Evolutionary conservation across 331 rosid species (phyloP), one percentile per base, ranked within the genome.

Genomic region (Erythrophleum ivorense): DNA sequence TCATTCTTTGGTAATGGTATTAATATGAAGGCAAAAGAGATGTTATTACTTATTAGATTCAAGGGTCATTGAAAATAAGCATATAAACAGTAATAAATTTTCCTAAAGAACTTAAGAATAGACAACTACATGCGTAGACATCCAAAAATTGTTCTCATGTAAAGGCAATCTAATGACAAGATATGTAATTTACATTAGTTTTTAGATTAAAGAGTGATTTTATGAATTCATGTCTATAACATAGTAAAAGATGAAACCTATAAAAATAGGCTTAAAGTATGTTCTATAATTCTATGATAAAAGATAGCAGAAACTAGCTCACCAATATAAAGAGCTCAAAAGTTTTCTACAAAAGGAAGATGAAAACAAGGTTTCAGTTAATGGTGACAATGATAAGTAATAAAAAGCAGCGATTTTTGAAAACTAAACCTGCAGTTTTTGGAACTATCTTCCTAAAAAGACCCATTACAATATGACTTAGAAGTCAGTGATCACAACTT

Each of bases 251-350:
- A 80, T 34, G 82, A 84, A 78, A 31, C 45, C 18, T 29, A 31
- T 45, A 65, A 24, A 78, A 76, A 31, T 0, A 9, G 34, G 12
- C 64, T 58, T 58, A 60, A 60, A 29, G 70, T 36, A 71, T 33
- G 5, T 73, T 59, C 58, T 10, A 36, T 59, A n/a, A 73, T 15
- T 76, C 73, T 53, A 24, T 12, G 46, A 73, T 73, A 72, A 48
- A 45, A 69, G 67, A 55, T 59, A 50, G 59, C 54, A 77, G 80
- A 77, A 83, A 82, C 65, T 75, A 71, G 70, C 76, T 84, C 85
- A 95, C 98, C 99, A 59, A 98, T 91, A 91, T 98, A 95, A 62
- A 95, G 91, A 41, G 98, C 98, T 82, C 98, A 87, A 65, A 95
- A 95, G 87, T 95, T 95, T 81, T 95, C 99, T 95, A 97, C 89